Base-by-base conservation (phyloP, 345 rosid species). In the Bruguiera gymnorhiza region DNA sequence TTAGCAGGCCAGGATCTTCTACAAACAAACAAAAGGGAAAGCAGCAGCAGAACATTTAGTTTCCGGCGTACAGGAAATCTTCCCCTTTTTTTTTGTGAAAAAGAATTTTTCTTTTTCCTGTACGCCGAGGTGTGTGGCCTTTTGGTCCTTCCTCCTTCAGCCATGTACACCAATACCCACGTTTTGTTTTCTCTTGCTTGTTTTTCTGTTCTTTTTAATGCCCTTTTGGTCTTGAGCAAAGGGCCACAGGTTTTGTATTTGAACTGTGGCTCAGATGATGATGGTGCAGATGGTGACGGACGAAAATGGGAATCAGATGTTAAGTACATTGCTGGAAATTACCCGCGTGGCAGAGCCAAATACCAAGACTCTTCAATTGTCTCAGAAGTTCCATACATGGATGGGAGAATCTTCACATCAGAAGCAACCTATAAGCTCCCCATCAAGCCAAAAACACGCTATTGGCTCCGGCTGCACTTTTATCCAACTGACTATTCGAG, bases 371-470 rank as follows among this genome's bases (percentile, higher is more conserved):
- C 97, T 69, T 84, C 94, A 1, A 88, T 89, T 70, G 73, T 69
- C 39, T 89, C 97, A 0, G 60, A 74, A 8, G 50, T 90, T 56
- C 98, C 97, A 7, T 89, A 82, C 76, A 90, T 90, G 97, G 80
- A 80, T 8, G 96, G 93, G 6, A 82, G 98, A 72, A 76, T 89
- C 46, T 89, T 95, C 69, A 69, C 73, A 11, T 69, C 89, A 16
- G 84, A 81, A 7, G 86, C 79, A 16, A 78, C 84, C 3, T 95
- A 89, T 21, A 65, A 74, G 32, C 75, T 90, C 67, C 86, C 89
- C 0, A 54, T 88, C 51, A 70, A 72, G 54, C 63, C 80, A 18
- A 68, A 74, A 55, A 59, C 78, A 0, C 83, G 92, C 9, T 82
- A 85, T 68, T 62, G 78, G 71, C 57, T 89, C 43, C 76, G 97